Evolutionary conservation across 345 rosid genomes (phyloP).

Genomic region (Eucalyptus regnans): DNA sequence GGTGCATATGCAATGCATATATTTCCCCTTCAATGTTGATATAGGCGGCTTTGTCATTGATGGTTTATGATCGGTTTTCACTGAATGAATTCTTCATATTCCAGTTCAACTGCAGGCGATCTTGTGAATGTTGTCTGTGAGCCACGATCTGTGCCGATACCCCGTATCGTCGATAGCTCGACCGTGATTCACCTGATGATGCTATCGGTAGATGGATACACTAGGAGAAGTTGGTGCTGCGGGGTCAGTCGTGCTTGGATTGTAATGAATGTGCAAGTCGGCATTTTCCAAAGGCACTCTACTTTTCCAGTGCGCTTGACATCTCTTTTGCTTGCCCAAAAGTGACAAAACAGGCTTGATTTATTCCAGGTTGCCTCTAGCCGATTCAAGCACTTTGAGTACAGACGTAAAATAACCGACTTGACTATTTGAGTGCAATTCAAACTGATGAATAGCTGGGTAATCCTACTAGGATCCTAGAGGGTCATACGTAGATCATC

Average conservation of each 20-base stretch:
- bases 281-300: neutral
- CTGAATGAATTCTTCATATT: too few relatives aligned
- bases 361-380: neutral
- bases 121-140: too few relatives aligned
- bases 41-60: too few relatives aligned
- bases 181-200: too few relatives aligned
- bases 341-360: neutral
- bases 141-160: too few relatives aligned
- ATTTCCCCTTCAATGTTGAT: too few relatives aligned
- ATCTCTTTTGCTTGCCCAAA: neutral
- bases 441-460: neutral
- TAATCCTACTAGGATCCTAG: neutral
- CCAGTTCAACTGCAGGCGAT: too few relatives aligned
- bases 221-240: too few relatives aligned
- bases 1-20: rapidly evolving
- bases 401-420: neutral
- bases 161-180: too few relatives aligned
- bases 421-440: rapidly evolving
- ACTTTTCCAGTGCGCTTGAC: neutral
- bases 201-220: too few relatives aligned
- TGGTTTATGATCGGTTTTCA: too few relatives aligned
- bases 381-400: neutral
- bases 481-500: neutral
- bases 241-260: too few relatives aligned
- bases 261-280: neutral